Evolutionary conservation across 805 yeast genomes (phyloP), one percentile per base, ranked within the genome.

Genomic region (Saccharomyces eubayanus): DNA sequence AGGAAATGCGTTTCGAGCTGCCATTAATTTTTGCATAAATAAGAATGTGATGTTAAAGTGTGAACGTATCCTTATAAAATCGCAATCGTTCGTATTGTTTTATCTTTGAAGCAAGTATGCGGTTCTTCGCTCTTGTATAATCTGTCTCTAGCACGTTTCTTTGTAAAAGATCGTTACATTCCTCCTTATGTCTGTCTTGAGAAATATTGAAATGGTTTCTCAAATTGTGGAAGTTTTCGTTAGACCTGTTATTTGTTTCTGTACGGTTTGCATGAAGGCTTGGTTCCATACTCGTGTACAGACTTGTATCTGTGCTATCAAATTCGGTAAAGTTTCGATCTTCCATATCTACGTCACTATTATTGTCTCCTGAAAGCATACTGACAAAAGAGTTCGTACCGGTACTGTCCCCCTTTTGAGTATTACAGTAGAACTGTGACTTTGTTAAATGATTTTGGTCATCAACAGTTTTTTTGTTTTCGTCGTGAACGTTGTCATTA

Each of bases 291-390:
- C 55, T 55, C 1, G 60, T 57, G 40, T 57, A 56, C 4, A 65
- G 51, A 51, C 71, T 68, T 40, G 71, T 68, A n/a, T 57, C 56
- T 1, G 59, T 53, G 49, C 70, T 67, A n/a, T 57, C 67, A n/a
- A 53, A 45, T 16, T 63, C 67, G 24, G 51, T 62, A 12, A 50
- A 46, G 5, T 57, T 59, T 45, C 54, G 51, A 40, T 54, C 55
- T 27, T 53, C 61, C 67, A 65, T 66, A 48, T 63, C 66, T 1
- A 59, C 62, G 45, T 68, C 71, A 41, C 66, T 61, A 24, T 59
- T 63, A 46, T 56, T 57, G 20, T 57, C 53, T 8, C 56, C 55
- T 6, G 62, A 57, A 3, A 52, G 45, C 16, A 57, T 24, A 45
- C 66, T 63, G 1, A 52, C 50, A 5, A 56, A 43, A 0, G 70